These are phyloP conservation scores for Cetradonia linearis DNA, from an alignment of 495 filamentous ascomycete genomes.

Conservation along the genomic window DNA sequence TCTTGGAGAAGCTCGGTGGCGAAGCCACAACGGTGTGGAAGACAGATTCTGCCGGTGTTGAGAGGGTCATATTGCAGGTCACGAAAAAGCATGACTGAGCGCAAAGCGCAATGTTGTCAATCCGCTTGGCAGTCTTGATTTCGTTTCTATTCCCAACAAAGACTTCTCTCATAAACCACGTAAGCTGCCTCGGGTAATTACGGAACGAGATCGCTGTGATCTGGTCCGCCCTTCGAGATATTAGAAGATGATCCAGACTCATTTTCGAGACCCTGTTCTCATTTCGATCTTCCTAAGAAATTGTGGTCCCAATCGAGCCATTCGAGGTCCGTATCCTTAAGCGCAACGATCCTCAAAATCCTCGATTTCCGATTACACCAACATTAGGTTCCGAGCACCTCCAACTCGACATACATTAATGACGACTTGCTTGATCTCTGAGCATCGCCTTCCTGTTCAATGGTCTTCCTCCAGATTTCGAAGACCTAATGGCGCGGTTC, in stretches of 20 bases:
- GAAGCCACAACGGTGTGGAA: slow-evolving; percentile 52
- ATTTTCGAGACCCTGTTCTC: background rate
- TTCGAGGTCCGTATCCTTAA: background rate
- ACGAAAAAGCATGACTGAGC: background rate
- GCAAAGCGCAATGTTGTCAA: background rate
- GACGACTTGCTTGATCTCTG: background rate
- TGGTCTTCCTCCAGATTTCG: background rate
- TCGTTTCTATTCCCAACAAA: background rate
- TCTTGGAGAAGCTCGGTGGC: slow-evolving; percentile 45
- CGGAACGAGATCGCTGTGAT: background rate
- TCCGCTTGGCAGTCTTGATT: background rate
- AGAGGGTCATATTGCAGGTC: slow-evolving; percentile 39
- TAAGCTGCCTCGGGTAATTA: background rate
- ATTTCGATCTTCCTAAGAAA: background rate
- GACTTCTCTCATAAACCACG: background rate
- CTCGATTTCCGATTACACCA: background rate
- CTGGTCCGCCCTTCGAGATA: background rate
- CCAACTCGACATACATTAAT: background rate
- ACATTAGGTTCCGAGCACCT: background rate
- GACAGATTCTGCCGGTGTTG: slow-evolving; percentile 46
- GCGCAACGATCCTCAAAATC: background rate
- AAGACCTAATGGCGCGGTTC: background rate
- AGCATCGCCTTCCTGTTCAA: background rate
- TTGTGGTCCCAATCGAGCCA: background rate
- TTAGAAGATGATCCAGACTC: background rate